phyloP scores from a whole-genome alignment of 2,329 filamentous ascomycete species.

The Clonostachys rosea region DNA sequence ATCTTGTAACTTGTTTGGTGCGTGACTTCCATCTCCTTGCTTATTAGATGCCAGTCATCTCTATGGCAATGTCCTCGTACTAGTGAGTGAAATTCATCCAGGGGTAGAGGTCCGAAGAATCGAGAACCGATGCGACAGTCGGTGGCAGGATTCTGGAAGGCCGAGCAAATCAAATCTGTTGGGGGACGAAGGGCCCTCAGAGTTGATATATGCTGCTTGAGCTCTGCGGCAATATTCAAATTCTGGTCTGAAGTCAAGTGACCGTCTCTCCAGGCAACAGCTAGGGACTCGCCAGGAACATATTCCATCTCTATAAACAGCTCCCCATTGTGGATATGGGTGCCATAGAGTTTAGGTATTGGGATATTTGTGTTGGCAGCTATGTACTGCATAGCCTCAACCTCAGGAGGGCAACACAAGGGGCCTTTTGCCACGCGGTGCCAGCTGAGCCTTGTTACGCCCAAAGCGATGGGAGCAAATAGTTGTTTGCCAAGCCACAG shows the following conservation, averaged over 20 bases:
- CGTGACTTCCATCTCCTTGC: too few species aligned
- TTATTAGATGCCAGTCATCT: too few species aligned
- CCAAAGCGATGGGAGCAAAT: constrained; percentile 9
- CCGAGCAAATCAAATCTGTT: constrained; percentile 11
- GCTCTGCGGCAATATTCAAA: constrained; percentile 10
- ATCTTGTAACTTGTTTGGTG: constrained; percentile 9
- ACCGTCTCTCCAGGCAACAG: constrained; percentile 7
- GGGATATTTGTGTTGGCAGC: constrained; percentile 16
- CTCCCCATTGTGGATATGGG: constrained; percentile 8
- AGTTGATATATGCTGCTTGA: constrained; percentile 11
- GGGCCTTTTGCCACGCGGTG: constrained; percentile 20
- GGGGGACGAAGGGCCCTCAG: constrained; percentile 16
- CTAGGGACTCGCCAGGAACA: constrained; percentile 10
- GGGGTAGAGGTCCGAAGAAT: constrained; percentile 15
- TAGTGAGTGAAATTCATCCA: constrained; percentile 15
- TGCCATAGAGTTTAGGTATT: constrained; percentile 14
- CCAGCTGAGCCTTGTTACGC: constrained; percentile 14
- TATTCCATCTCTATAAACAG: constrained; percentile 20
- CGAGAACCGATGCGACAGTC: constrained; percentile 15
- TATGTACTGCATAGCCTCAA: constrained; percentile 21
- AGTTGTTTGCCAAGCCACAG: constrained; percentile 17
- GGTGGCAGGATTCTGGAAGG: constrained; percentile 14
- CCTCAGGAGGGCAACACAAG: constrained; percentile 14
- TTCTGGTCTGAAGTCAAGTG: constrained; percentile 11
- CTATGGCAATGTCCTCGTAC: constrained; percentile 5